Base-by-base conservation (phyloP, 768 basidiomycete species). In the Lactarius evosmus region DNA sequence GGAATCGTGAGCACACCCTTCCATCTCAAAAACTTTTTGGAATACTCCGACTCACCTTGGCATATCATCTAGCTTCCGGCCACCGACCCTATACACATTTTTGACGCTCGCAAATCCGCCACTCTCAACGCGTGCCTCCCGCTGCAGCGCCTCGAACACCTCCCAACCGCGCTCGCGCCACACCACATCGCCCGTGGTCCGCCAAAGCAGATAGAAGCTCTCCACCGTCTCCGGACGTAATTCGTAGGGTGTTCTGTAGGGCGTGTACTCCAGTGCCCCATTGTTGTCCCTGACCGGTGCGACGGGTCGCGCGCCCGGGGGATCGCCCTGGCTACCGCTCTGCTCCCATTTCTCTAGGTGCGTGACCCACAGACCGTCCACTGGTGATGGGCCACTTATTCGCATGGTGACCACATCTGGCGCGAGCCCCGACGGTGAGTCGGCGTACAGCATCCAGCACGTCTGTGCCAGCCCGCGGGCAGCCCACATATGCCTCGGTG, bases 111-210 rank as follows among this genome's bases (percentile, higher is more conserved):
- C 82, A 68, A 88, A 92, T 22, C 64, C 64, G 14, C 87, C 89
- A 41, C 73, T 75, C 1, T 75, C 65, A 1, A 84, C 87, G 71
- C 80, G 84, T 17, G 86, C 78, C 66, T 85, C 77, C 33, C 75
- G 78, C 72, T 87, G 81, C 27, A 92, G 80, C 7, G 87, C 83
- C 66, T 86, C 76, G 69, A 88, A 92, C 40, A 91, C 83, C 33
- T 71, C 72, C 88, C 89, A 90, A 2, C 86, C 89, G 56, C 84
- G 81, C 51, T 84, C 79, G 66, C 90, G 80, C 90, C 91, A 92
- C 61, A 78, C 80, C 33, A 71, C 70, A 68, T 92, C 81, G 0
- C 86, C 83, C 2, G 90, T 92, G 8, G 82, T 79, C 51, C 82
- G 82, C 85, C 86, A 92, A 61, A 92, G 72, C 19, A 91, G 69